Evolutionary conservation across 306 rosid species (phyloP), one percentile per base, ranked within the genome.

Genomic region (Ormosia semicastrata): DNA sequence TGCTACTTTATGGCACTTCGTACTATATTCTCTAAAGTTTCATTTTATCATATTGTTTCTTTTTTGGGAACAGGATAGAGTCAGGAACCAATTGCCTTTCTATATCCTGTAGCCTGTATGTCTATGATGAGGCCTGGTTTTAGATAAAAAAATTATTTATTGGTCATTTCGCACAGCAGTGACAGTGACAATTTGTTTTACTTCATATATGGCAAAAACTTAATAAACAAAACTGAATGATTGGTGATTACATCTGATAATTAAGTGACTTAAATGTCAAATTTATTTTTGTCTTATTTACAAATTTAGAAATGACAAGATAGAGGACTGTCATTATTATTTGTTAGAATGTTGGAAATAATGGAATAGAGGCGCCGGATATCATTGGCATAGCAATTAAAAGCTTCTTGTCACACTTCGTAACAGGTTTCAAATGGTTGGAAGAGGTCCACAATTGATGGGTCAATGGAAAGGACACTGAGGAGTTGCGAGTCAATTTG

Each of bases 261-360:
- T 56, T 37, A 57, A 32, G 41, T 44, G 57, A 71, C 30, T 13
- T 52, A 24, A 52, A 37, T 52, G 71, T 33, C 59, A 57, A 57
- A 49, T 33, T 69, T 15, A 52, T 58, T 78, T 78, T 50, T n/a
- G 30, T 50, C 37, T 62, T 17, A 47, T 76, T 65, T 52, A 11
- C 41, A 46, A 69, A 44, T 50, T 13, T 46, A 12, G 58, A 15
- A 76, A 37, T 7, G 37, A 44, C 9, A 10, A 57, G 58, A 65
- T 54, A 77, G 50, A n/a, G 75, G 43, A 77, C 62, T 71, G 78
- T 49, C 73, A 40, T 63, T 57, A 44, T 50, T 62, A n/a, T n/a
- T n/a, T n/a, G n/a, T n/a, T n/a, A n/a, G n/a, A n/a, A n/a, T n/a
- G n/a, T n/a, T n/a, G n/a, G n/a, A n/a, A n/a, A n/a, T n/a, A n/a